Percentiles rank a stretch among this genome's conserved stretches.
Evolutionary conservation across 805 yeast species (phyloP).

Genomic region (Wickerhamomyces bovis): DNA sequence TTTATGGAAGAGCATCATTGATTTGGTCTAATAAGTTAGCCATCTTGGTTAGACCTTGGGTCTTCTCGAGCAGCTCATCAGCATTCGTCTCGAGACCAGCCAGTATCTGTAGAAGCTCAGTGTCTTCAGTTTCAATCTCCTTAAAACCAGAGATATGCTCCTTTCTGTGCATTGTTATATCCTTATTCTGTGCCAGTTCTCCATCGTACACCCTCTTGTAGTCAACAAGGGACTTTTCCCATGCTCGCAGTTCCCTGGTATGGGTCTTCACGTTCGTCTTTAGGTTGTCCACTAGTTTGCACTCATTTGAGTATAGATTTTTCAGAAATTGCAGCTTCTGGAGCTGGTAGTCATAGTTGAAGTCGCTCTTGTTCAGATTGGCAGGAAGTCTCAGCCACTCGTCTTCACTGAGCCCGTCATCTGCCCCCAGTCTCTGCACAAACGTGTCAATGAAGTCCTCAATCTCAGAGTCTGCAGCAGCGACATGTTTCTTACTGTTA

Average conservation of each 20-base stretch:
- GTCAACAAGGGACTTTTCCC: constrained; percentile 8
- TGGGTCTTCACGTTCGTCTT: constrained; percentile 10
- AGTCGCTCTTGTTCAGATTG: constrained; percentile 10
- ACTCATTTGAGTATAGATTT: constrained; percentile 15
- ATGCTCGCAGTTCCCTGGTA: constrained; percentile 5
- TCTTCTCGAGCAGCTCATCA: background rate
- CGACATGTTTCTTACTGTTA: background rate
- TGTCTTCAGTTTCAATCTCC: background rate
- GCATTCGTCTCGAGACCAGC: background rate
- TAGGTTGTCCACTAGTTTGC: constrained; percentile 11
- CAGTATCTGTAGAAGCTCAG: background rate
- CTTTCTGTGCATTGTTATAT: background rate
- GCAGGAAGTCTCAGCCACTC: constrained; percentile 12
- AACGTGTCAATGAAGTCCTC: constrained; percentile 10
- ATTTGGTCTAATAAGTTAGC: background rate
- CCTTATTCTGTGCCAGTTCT: constrained; percentile 7
- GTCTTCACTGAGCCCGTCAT: background rate
- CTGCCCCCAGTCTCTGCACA: constrained; percentile 2
- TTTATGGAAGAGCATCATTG: background rate
- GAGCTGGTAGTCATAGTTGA: constrained; percentile 17
- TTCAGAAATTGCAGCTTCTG: constrained; percentile 13
- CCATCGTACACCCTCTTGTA: constrained; percentile 10
- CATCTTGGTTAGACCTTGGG: background rate
- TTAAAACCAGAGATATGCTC: background rate
- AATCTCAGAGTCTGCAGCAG: constrained; percentile 5